A percentile compares a stretch with the other conserved stretches of the same genome.
These are phyloP conservation scores for Staphylotrichum longicolle DNA, from an alignment of 495 filamentous ascomycete genomes.

Conservation along the genomic window DNA sequence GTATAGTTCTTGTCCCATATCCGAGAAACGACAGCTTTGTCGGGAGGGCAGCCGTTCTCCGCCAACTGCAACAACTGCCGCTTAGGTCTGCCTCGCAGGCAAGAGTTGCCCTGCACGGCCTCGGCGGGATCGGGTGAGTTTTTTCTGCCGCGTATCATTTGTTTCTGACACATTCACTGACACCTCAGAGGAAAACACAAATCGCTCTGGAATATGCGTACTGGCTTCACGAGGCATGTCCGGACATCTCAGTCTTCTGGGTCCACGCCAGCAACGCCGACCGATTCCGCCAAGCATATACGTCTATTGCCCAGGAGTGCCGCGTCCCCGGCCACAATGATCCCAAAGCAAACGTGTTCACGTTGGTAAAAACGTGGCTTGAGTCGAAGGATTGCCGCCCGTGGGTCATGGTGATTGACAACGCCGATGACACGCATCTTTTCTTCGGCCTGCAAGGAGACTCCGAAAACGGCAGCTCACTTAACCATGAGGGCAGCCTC, in stretches of 20 bases:
- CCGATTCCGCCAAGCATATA: conserved; percentile 45
- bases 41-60: background rate
- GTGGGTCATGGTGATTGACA: conserved; percentile 56
- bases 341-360: conserved; percentile 34
- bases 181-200: conserved; percentile 43
- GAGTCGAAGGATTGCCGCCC: conserved; percentile 32
- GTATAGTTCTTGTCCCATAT: conserved; percentile 14
- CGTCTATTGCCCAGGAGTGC: conserved; percentile 39
- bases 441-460: conserved; percentile 25
- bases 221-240: conserved; percentile 35
- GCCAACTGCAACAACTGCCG: background rate
- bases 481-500: conserved; percentile 8
- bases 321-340: conserved; percentile 35
- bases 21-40: background rate
- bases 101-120: conserved; percentile 40
- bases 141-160: conserved; percentile 6
- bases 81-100: background rate
- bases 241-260: conserved; percentile 48
- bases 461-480: too few species aligned
- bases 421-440: conserved; percentile 48
- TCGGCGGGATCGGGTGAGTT: conserved; percentile 52
- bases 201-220: conserved; percentile 53
- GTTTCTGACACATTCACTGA: background rate
- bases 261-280: conserved; percentile 41
- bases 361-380: conserved; percentile 42